Conservation (phyloP, 2,329 filamentous ascomycete species). For the Rhytidhysteron rufulum region DNA sequence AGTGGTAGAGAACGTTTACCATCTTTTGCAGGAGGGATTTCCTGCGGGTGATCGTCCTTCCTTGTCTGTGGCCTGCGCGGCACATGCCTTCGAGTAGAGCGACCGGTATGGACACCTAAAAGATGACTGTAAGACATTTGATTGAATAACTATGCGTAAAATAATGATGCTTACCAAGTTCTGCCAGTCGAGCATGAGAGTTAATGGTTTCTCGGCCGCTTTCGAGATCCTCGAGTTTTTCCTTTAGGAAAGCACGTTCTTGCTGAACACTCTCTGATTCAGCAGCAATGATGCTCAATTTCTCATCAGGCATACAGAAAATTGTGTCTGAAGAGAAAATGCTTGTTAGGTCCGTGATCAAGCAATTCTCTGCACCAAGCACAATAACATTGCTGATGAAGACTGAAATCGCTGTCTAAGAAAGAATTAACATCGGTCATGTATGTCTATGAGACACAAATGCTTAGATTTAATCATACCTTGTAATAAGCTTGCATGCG, state of each 20-base stretch:
- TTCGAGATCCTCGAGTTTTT: background rate
- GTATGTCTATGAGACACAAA: too few relatives aligned
- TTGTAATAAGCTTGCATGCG: constrained; percentile 17
- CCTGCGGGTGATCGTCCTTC: background rate
- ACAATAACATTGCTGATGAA: constrained; percentile 12
- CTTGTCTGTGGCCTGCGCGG: background rate
- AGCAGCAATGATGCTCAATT: constrained; percentile 7
- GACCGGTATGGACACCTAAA: background rate
- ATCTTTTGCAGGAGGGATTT: background rate
- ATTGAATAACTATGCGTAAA: too few relatives aligned
- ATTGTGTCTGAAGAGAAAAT: constrained; percentile 9
- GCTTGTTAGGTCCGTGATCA: constrained; percentile 7
- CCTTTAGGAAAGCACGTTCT: constrained; percentile 4
- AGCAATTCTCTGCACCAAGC: constrained; percentile 10
- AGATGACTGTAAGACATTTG: too few relatives aligned
- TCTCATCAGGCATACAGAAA: constrained; percentile 8
- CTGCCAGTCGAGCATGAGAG: background rate
- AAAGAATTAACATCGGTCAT: background rate
- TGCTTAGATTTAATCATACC: too few relatives aligned
- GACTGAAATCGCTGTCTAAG: constrained; percentile 4
- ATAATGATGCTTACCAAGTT: background rate
- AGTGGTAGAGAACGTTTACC: background rate
- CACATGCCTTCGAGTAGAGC: background rate
- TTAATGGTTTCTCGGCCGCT: background rate
- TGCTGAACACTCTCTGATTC: constrained; percentile 8